Base-by-base conservation (phyloP, 805 yeast genomes). In the Spathaspora gorwiae region DNA sequence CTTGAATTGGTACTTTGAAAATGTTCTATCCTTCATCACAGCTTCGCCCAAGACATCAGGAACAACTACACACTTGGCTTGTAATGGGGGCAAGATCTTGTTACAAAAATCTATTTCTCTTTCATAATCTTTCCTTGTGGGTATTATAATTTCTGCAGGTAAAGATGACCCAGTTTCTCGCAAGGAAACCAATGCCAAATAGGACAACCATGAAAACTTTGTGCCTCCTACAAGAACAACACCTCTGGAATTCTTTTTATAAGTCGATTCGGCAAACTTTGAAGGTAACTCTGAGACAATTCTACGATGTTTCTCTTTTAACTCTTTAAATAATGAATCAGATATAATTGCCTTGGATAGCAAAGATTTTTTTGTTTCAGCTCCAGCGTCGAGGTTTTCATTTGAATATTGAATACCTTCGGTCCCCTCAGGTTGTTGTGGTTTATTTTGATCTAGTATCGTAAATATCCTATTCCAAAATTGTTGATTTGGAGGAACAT, bases 1-100 rank as follows among this genome's bases (percentile, higher is more conserved):
- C 61, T 87, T 87, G 56, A 75, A 77, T 51, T 87, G 94, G 60
- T 82, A 87, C 12, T 83, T 84, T 42, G 73, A 68, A 40, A 87
- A 75, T 37, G 72, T 70, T 1, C 49, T 46, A 35, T 57, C 54
- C 26, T 54, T 43, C 54, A 79, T 62, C 8, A 80, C 74, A 6
- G 69, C 70, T 14, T 70, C 59, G 5, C 92, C 90, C 47, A 84
- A 70, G n/a, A 52, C 56, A n/a, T 62, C 62, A 8, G 64, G 59
- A 56, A 71, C 47, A 12, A 82, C 75, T 12, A 85, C 77, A 71
- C 96, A 88, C 51, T 72, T 73, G 4, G 84, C 92, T 48, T 81
- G 76, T 46, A 83, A 62, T 15, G 59, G 54, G 0, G 92, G 90
- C 53, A 87, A 69, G 2, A 84, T 69, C 7, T 66, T 65, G 19